Evolutionary conservation across 2,329 filamentous ascomycete genomes (phyloP), one percentile per base, ranked within the genome.

Genomic region (Septoria petroselini): DNA sequence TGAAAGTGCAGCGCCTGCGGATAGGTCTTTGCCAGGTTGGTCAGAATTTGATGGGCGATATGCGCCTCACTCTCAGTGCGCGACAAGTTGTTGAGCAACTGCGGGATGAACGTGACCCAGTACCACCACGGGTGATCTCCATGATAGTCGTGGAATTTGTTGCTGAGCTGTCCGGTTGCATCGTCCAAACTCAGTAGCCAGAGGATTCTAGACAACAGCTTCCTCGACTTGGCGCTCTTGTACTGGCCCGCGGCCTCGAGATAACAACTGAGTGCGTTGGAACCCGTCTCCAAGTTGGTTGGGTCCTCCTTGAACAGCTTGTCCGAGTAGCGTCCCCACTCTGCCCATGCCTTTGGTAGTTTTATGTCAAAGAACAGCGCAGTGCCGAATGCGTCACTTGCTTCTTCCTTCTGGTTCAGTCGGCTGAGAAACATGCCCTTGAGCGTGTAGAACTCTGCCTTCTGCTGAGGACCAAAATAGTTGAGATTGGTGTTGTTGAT

Each of bases 401-500:
- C 91, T 53, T 98, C 93, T 2, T 87, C 85, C 66, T 90, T 90
- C 62, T 96, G 87, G 49, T 84, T 84, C 7, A 98, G 79, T 69
- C 95, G 96, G 67, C 94, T 93, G 37, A 97, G 75, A 76, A 98
- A 98, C 93, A 98, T 98, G 54, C 93, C 93, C 78, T 98, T 98
- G 46, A 98, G 80, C 0, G 93, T 98, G 75, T 96, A 98, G 72
- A 98, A 98, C 68, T 98, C 93, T 7, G 93, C 93, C 72, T 98
- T 98, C 69, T 98, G 93, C 64, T 91, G 86, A 2, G 86, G 81
- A 54, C 90, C 94, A 70, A 98, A 98, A 74, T 98, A 98, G 69
- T 95, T 96, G 50, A 99, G 81, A 62, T 99, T 98, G 29, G 93
- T 99, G 62, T 98, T 99, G 71, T 98, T 98, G 69, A 99, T 99